These are phyloP conservation scores for Lactifluus echinatus DNA, from an alignment of 768 basidiomycete species.

Conservation along the genomic window DNA sequence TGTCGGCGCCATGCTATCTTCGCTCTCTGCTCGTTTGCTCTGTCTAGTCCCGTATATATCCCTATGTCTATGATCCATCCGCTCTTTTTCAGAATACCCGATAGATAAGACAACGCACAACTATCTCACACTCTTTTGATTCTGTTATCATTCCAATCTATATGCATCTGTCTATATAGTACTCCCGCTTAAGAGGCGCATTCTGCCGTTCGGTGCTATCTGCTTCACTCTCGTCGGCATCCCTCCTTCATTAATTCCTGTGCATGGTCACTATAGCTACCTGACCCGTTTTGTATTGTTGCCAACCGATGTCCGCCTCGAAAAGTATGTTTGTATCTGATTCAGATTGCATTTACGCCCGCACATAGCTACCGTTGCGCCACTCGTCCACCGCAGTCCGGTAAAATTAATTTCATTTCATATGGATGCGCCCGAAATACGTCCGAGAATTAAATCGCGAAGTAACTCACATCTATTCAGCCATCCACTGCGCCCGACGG, in stretches of 20 bases:
- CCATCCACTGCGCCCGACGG: neutral
- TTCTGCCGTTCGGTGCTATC: neutral
- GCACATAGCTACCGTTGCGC: constrained; percentile 1
- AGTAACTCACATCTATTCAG: neutral
- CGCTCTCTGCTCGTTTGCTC: neutral
- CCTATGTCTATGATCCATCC: constrained; percentile 2
- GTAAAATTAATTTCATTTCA: neutral
- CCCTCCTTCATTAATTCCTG: constrained; percentile 3
- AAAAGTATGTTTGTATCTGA: neutral
- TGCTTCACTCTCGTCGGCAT: neutral
- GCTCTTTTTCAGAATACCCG: neutral
- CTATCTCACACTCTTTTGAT: neutral
- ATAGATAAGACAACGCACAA: constrained; percentile 2
- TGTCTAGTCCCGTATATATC: neutral
- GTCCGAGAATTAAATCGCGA: neutral
- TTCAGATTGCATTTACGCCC: neutral
- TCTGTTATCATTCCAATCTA: constrained; percentile 1
- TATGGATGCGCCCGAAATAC: neutral
- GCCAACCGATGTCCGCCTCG: constrained; percentile 1
- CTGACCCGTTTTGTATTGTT: constrained; percentile 14
- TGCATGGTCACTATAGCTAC: constrained; percentile 16
- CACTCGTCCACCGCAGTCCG: neutral
- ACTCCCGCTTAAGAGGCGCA: neutral
- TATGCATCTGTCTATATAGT: neutral
- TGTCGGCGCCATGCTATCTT: constrained; percentile 7